These are phyloP conservation scores for Fusarium penzigii DNA, from an alignment of 2,329 filamentous ascomycete genomes.

Conservation along the genomic window DNA sequence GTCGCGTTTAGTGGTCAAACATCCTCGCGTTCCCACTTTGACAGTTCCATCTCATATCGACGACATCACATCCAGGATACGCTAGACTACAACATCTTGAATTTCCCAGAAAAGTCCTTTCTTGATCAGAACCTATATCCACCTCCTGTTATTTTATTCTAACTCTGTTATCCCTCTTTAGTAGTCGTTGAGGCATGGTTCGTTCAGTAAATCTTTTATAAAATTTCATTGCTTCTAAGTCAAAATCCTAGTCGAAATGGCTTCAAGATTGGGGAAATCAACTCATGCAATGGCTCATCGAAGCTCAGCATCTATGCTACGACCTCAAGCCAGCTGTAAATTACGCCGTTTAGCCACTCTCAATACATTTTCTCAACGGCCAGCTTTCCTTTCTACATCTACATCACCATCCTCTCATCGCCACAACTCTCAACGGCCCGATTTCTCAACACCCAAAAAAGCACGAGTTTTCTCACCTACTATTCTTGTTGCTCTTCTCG, in stretches of 20 bases:
- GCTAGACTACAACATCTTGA: neutral
- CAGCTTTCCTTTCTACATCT: neutral
- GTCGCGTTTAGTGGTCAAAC: slow-evolving; percentile 1
- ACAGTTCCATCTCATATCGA: neutral
- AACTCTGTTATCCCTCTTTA: too few species aligned
- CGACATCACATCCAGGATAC: neutral
- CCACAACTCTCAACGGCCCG: slow-evolving; percentile 12
- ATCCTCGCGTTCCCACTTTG: neutral
- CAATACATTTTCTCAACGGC: neutral
- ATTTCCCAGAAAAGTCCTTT: neutral
- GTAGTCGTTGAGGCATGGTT: too few species aligned
- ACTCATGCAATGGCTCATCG: neutral
- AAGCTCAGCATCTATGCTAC: neutral
- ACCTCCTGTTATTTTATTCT: neutral
- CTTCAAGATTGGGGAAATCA: neutral
- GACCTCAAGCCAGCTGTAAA: neutral
- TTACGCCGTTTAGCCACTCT: neutral
- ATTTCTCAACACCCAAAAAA: slow-evolving; percentile 48
- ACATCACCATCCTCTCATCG: slow-evolving; percentile 4
- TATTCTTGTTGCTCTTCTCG: slow-evolving; percentile 23
- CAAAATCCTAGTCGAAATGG: neutral
- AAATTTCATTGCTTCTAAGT: neutral
- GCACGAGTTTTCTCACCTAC: slow-evolving; percentile 26
- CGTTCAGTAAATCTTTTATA: neutral
- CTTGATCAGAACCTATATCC: neutral